phyloP scores from a whole-genome alignment of 2,329 filamentous ascomycete species.

The Fusarium chaquense region DNA sequence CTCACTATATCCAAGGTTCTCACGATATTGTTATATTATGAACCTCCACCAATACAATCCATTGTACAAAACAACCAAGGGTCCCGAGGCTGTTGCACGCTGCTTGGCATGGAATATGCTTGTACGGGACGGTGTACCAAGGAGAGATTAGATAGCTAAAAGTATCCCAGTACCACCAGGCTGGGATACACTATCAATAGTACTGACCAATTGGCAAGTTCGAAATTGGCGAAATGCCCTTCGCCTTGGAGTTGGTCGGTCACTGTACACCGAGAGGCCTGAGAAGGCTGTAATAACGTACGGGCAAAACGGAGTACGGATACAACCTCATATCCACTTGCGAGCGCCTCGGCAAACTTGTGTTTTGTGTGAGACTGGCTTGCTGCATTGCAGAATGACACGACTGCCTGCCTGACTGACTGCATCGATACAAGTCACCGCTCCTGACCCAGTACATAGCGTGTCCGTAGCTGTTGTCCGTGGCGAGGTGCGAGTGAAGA shows the following conservation, averaged over 20 bases:
- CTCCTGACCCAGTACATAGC: not conserved
- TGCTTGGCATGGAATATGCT: conserved; percentile 34
- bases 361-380: conserved; percentile 27
- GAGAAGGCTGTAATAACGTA: conserved; percentile 19
- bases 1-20: conserved; percentile 31
- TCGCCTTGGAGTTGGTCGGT: conserved; percentile 19
- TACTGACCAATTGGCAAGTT: conserved; percentile 33
- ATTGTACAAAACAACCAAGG: conserved; percentile 8
- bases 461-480: conserved; percentile 9
- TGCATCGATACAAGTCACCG: conserved; percentile 28
- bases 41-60: conserved; percentile 41
- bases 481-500: conserved; percentile 24
- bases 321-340: conserved; percentile 27
- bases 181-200: conserved; percentile 34
- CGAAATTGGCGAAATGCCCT: conserved; percentile 26
- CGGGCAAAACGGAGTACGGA: conserved; percentile 4
- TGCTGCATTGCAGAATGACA: conserved; percentile 22
- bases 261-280: conserved; percentile 11
- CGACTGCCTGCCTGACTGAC: conserved; percentile 11
- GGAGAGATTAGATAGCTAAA: conserved; percentile 37
- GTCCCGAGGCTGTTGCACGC: conserved; percentile 17
- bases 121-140: conserved; percentile 12
- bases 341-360: conserved; percentile 30
- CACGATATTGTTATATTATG: conserved; percentile 24
- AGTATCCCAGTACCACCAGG: conserved; percentile 35